Evolutionary conservation across 2,329 filamentous ascomycete species (phyloP), one percentile per base, ranked within the genome.

Genomic region (Alternaria conjuncta): DNA sequence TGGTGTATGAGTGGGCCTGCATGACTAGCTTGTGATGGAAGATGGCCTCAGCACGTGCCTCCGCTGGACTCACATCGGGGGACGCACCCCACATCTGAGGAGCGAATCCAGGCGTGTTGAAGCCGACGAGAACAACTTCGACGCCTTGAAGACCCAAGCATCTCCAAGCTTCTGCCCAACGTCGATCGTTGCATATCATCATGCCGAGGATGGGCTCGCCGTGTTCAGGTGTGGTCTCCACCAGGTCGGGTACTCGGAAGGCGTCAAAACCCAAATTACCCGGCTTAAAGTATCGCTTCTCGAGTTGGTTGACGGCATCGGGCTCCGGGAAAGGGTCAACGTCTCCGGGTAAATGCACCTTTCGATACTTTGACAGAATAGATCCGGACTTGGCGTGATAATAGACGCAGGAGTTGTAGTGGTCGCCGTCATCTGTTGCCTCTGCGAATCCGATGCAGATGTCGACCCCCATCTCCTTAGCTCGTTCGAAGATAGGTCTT

Each of bases 171-270:
- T 86, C 85, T 0, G 82, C 78, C 85, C 84, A 86, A 12, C 85
- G 77, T 6, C 84, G 72, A 71, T 86, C 85, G 65, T 86, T 87
- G 74, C 85, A 87, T 60, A 87, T 86, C 74, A 86, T 80, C 84
- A 86, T 86, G 11, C 85, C 78, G 30, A 86, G 60, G 45, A 87
- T 85, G 4, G 84, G 82, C 65, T 86, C 84, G 1, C 82, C 82
- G 21, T 75, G 76, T 3, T 73, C 72, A 12, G 57, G 25, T 10
- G 56, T 53, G 5, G 49, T 44, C 1, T 76, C 75, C 3, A 59
- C 54, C 0, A 69, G 68, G 45, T 64, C 70, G 2, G 71, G 50
- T 64, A 76, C 61, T 73, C 64, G 63, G 41, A 68, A 70, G 2
- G 66, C 66, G 50, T 82, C 73, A 71, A 86, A 87, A 0, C 84